Conservation (phyloP, 75 land plant species). For the Sequoia sempervirens region DNA sequence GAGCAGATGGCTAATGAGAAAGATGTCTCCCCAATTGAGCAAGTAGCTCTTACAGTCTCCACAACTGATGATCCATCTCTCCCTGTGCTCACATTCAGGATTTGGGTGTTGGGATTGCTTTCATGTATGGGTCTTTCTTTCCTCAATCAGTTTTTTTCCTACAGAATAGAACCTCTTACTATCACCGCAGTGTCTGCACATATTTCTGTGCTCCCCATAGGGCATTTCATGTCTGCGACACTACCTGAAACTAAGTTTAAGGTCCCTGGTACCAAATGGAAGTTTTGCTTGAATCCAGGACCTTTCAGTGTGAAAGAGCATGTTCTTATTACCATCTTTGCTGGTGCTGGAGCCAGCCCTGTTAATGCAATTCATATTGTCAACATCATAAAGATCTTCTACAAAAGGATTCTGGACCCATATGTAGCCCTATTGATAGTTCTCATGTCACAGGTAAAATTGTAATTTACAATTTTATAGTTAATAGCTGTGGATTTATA, state of each 20-base stretch:
- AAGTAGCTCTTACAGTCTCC: constrained; percentile 40
- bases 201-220: constrained; percentile 27
- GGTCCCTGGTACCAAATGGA: constrained; percentile 10
- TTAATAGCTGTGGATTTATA: too few species aligned
- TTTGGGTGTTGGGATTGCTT: constrained; percentile 29
- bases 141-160: constrained; percentile 43
- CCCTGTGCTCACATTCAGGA: constrained; percentile 37
- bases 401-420: constrained; percentile 15
- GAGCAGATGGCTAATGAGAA: too few species aligned
- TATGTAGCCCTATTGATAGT: constrained; percentile 22
- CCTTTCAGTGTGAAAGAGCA: constrained; percentile 69
- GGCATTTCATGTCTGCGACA: constrained; percentile 34
- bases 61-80: constrained; percentile 26
- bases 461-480: too few species aligned
- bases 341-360: constrained; percentile 53
- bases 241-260: constrained; percentile 25
- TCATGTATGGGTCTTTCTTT: constrained; percentile 42
- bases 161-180: constrained; percentile 33
- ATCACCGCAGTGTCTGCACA: constrained; percentile 34
- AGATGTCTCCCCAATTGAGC: constrained; percentile 31
- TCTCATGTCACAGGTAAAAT: constrained; percentile 43
- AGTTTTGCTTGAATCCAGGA: constrained; percentile 54
- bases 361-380: constrained; percentile 46
- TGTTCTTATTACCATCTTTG: constrained; percentile 67
- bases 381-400: constrained; percentile 50